Base-by-base conservation (phyloP, 495 filamentous ascomycete species). In the Penicillium riverlandense region DNA sequence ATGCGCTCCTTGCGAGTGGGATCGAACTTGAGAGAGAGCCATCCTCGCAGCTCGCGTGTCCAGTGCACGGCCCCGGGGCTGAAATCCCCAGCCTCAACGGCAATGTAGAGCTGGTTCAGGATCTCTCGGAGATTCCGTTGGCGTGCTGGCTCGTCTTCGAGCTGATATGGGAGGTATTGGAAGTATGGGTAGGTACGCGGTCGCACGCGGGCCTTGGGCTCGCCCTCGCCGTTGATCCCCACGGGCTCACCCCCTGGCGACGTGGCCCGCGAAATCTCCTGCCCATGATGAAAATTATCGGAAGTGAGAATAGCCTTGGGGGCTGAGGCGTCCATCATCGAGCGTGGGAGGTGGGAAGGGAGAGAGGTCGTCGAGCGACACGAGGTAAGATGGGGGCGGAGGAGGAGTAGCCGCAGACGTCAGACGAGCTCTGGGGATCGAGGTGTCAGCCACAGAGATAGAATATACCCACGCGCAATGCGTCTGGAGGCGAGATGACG, bases 11-110 rank as follows among this genome's bases (percentile, higher is more conserved):
- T 81, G 43, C 83, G 77, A 36, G 90, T 87, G 45, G 92, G 86
- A 66, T 97, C 94, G 59, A 96, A 99, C 69, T 99, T 99, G 58
- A 97, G 77, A 8, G 83, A 83, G 16, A 99, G 73, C 94, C 92
- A 99, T 67, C 85, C 89, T 58, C 88, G 78, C 14, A 99, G 81
- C 74, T 97, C 91, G 53, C 92, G 80, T 42, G 92, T 96, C 94
- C 94, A 99, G 65, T 97, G 90, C 14, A 95, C 75, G 10, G 92
- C 92, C 11, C 92, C 94, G 0, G 92, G 86, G 40, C 83, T 78
- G 64, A 97, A 97, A 62, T 99, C 94, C 30, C 95, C 89, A 11
- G 92, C 84, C 61, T 88, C 83, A 47, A 97, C 77, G 27, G 90
- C 76, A 56, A 95, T 84, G 58, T 95, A 97, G 22, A 99, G 83